A percentile compares a stretch with the other conserved stretches of the same genome.
Evolutionary conservation across 805 yeast genomes (phyloP).

Genomic region (Pichia exigua): DNA sequence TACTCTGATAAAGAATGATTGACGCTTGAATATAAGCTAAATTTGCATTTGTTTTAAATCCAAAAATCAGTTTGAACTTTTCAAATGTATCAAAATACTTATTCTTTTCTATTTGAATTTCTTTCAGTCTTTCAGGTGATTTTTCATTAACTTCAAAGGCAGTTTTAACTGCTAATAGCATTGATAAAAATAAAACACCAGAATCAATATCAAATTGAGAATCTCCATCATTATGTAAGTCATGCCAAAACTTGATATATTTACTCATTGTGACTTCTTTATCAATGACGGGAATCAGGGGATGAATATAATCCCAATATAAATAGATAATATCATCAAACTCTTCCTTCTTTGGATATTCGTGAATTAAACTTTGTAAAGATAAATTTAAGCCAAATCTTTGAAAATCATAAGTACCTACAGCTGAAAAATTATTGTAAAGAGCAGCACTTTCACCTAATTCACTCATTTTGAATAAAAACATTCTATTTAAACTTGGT

Average conservation of each 20-base stretch:
- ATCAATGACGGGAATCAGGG: slow-evolving; percentile 12
- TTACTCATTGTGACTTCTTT: neutral
- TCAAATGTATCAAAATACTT: slow-evolving; percentile 7
- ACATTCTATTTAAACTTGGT: slow-evolving; percentile 9
- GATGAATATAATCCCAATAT: slow-evolving; percentile 12
- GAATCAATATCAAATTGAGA: slow-evolving; percentile 11
- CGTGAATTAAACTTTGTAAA: neutral
- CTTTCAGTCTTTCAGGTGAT: neutral
- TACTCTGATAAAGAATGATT: slow-evolving; percentile 8
- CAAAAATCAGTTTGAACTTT: slow-evolving; percentile 8
- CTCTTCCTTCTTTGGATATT: slow-evolving; percentile 8
- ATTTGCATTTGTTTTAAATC: slow-evolving; percentile 7
- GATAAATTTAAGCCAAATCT: slow-evolving; percentile 1
- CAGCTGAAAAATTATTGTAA: neutral
- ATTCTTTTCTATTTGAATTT: slow-evolving; percentile 2
- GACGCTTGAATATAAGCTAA: slow-evolving; percentile 11
- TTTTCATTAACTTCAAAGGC: slow-evolving; percentile 7
- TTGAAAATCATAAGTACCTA: slow-evolving; percentile 4
- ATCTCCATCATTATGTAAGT: neutral
- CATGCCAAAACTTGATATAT: slow-evolving; percentile 9
- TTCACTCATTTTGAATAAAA: slow-evolving; percentile 11
- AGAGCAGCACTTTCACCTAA: slow-evolving; percentile 1
- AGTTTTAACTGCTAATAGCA: slow-evolving; percentile 10
- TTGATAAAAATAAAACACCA: slow-evolving; percentile 8
- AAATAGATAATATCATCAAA: slow-evolving; percentile 9